Evolutionary conservation across 208 protist genomes (phyloP), one percentile per base, ranked within the genome.

Genomic region (Herpetomonas muscarum): DNA sequence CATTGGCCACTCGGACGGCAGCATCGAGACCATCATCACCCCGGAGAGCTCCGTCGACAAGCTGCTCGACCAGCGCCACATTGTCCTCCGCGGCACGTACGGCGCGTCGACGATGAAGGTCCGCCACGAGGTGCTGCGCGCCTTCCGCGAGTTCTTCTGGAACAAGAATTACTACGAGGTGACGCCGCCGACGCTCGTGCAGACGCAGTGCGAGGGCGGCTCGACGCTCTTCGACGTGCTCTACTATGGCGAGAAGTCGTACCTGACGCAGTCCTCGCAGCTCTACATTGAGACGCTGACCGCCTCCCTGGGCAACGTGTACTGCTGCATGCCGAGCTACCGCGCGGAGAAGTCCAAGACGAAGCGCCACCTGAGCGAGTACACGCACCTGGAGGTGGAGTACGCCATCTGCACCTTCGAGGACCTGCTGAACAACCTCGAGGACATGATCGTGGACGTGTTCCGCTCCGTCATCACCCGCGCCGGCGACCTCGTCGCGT

Each of bases 251-350:
- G 83, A 98, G 74, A 89, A 81, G 42, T 98, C 98, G 3, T 99
- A 98, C 69, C 74, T 99, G 15, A 99, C 98, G 28, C 98, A 99
- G 78, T 99, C 97, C 3, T 98, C 94, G 22, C 98, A 99, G 86
- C 90, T 99, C 2, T 99, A 99, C 74, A 79, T 99, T 12, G 98
- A 99, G 72, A 98, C 98, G 6, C 78, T 83, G 47, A 90, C 97
- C 29, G 76, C 97, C 44, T 85, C 97, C 4, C 13, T 99, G 19
- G 98, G 97, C 54, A 93, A 99, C 67, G 88, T 96, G 19, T 99
- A 97, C 75, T 98, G 96, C 68, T 86, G 97, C 64, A 22, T 90
- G 50, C 90, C 96, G 21, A 98, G 94, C 32, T 99, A 98, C 81
- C 85, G 98, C 55, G 98, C 98, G n/a, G 98, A 99, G 63, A 97